phyloP scores from a whole-genome alignment of 2,329 filamentous ascomycete genomes.

The Colletotrichum godetiae region DNA sequence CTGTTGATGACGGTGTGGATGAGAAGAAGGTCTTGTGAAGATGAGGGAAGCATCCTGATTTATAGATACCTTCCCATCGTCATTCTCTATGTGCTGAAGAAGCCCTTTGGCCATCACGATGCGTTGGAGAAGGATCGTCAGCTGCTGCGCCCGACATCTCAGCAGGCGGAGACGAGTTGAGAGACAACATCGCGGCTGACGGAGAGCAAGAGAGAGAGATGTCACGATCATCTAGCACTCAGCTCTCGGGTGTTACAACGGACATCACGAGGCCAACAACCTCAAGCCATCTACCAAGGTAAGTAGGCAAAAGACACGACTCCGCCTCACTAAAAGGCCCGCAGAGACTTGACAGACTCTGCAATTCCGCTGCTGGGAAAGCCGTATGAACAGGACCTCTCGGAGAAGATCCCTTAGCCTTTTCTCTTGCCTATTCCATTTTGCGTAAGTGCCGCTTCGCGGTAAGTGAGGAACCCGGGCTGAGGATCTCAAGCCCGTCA shows the following conservation, averaged over 20 bases:
- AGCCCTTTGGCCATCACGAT: background rate
- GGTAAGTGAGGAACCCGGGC: background rate
- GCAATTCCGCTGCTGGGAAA: too few relatives aligned
- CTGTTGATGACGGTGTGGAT: conserved; percentile 14
- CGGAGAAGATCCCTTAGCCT: background rate
- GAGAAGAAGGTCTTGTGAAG: background rate
- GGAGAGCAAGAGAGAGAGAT: background rate
- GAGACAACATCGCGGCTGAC: background rate
- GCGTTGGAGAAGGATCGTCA: conserved; percentile 4
- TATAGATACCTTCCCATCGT: background rate
- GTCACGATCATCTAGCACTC: too few relatives aligned
- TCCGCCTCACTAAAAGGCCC: background rate
- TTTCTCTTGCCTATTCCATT: background rate
- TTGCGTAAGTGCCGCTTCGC: background rate
- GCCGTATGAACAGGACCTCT: too few relatives aligned
- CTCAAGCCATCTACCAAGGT: background rate
- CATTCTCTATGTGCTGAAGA: too few relatives aligned
- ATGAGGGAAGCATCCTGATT: background rate
- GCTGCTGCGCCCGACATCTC: conserved; percentile 4
- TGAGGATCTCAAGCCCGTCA: background rate
- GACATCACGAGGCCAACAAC: background rate
- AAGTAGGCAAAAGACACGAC: background rate
- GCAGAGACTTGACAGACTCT: background rate
- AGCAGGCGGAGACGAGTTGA: background rate
- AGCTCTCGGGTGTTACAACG: background rate